Percentiles rank a stretch among this genome's conserved stretches.
Conservation (phyloP, 257 asterid genomes). For the Echites panduratus region DNA sequence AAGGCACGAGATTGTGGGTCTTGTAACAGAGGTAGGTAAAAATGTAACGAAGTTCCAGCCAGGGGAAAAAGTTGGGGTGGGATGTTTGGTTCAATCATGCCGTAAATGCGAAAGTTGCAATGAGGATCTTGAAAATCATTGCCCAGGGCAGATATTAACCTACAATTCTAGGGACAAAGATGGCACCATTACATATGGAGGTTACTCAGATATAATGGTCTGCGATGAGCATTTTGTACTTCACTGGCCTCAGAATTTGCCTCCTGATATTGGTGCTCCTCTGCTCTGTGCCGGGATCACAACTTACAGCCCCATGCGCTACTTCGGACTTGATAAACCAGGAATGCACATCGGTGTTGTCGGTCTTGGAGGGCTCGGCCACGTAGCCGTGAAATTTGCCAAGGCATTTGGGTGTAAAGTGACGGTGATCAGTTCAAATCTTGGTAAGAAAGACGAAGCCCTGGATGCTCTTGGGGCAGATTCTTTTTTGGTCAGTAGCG, state of each 20-base stretch:
- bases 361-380: too few species aligned
- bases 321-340: too few species aligned
- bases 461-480: conserved; percentile 34
- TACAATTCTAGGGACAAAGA: conserved; percentile 25
- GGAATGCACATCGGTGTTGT: too few species aligned
- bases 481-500: conserved; percentile 36
- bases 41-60: too few species aligned
- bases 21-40: too few species aligned
- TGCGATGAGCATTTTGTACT: conserved; percentile 40
- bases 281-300: conserved; percentile 60
- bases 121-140: conserved; percentile 25
- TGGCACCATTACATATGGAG: conserved; percentile 51
- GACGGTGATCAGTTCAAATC: conserved; percentile 48
- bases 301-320: conserved; percentile 44
- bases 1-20: too few species aligned
- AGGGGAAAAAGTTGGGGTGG: too few species aligned
- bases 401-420: conserved; percentile 57
- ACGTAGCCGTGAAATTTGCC: too few species aligned
- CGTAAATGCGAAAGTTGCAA: conserved; percentile 6
- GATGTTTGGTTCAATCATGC: too few species aligned
- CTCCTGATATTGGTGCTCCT: conserved; percentile 49
- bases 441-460: too few species aligned
- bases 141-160: conserved; percentile 31
- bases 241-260: conserved; percentile 49
- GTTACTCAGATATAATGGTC: conserved; percentile 50